Evolutionary conservation across 228 moss, liverwort and hornwort genomes (phyloP).

Genomic region (Sphagnum magellanicum): DNA sequence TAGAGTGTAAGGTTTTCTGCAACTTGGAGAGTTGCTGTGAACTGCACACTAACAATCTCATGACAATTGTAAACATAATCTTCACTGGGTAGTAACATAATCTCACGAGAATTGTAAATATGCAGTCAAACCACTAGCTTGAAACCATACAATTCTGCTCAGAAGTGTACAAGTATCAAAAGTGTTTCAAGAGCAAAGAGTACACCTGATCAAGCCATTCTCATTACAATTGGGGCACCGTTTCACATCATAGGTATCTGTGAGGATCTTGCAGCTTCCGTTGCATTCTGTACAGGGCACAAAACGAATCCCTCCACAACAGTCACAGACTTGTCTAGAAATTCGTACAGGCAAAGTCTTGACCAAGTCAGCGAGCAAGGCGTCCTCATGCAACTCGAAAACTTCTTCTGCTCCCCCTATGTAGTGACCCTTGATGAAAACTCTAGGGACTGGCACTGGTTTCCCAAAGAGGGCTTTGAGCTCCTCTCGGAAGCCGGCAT

Average conservation of each 20-base stretch:
- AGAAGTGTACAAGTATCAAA: too few relatives aligned
- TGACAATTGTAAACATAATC: too few relatives aligned
- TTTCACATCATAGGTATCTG: conserved; percentile 25
- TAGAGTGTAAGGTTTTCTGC: too few relatives aligned
- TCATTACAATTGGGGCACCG: conserved; percentile 62
- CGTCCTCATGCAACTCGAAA: conserved; percentile 26
- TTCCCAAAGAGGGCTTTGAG: conserved; percentile 23
- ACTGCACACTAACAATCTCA: too few relatives aligned
- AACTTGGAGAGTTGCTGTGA: too few relatives aligned
- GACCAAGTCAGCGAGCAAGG: conserved; percentile 15
- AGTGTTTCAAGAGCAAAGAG: conserved; percentile 41
- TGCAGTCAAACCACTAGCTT: too few relatives aligned
- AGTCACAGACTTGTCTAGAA: conserved; percentile 32
- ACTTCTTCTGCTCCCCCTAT: conserved; percentile 47
- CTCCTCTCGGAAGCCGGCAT: conserved; percentile 39
- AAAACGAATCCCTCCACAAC: conserved; percentile 66
- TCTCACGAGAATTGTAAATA: too few relatives aligned
- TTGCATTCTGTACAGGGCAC: conserved; percentile 57
- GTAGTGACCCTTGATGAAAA: conserved; percentile 40
- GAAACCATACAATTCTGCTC: too few relatives aligned
- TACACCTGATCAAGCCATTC: conserved; percentile 67
- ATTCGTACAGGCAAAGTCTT: conserved; percentile 14
- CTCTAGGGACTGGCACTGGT: conserved; percentile 29
- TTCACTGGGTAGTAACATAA: too few relatives aligned
- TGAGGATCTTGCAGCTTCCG: conserved; percentile 60